Evolutionary conservation across 345 rosid genomes (phyloP), one percentile per base, ranked within the genome.

Genomic region (Triadica sebifera): DNA sequence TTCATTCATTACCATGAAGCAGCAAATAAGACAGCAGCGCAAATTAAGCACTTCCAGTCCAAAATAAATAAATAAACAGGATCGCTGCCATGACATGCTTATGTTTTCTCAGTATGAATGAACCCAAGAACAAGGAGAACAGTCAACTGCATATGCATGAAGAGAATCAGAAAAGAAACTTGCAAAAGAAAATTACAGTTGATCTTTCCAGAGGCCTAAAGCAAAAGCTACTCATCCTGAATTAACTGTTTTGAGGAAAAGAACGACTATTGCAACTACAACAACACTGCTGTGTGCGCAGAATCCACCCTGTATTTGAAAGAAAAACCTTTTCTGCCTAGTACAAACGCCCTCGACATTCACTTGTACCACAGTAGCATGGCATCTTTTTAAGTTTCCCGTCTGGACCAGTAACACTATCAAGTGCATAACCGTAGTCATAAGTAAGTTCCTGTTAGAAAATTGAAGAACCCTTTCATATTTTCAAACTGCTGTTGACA

Each of bases 391-490:
- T 79, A 56, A 79, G 8, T 12, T 74, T 56, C 43, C 82, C 82
- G 38, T 79, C 78, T 34, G 67, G 67, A 56, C 78, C 72, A 63
- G 12, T 43, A 4, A 79, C 82, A 25, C 78, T 79, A 65, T 74
- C 75, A 34, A 74, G 75, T 6, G 25, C 72, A 41, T 79, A 79
- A 17, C 71, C 82, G 29, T 74, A 79, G 66, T 79, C 78, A 69
- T 79, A 79, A 4, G 78, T 38, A 41, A 79, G 78, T n/a, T 74
- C 82, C 82, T 79, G 75, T 51, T 56, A 19, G 50, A 68, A 24
- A 56, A 74, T 39, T 13, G 39, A 50, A 64, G 6, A 58, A 61
- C 55, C 25, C 2, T 29, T 45, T 12, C n/a, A 45, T 63, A 72
- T 64, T 49, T 45, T 41, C 39, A 69, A 45, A 24, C 19, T 58